Percentiles rank a stretch among this genome's conserved stretches.
Conservation (phyloP, 2,329 filamentous ascomycete genomes). For the Malbranchea zuffiana region DNA sequence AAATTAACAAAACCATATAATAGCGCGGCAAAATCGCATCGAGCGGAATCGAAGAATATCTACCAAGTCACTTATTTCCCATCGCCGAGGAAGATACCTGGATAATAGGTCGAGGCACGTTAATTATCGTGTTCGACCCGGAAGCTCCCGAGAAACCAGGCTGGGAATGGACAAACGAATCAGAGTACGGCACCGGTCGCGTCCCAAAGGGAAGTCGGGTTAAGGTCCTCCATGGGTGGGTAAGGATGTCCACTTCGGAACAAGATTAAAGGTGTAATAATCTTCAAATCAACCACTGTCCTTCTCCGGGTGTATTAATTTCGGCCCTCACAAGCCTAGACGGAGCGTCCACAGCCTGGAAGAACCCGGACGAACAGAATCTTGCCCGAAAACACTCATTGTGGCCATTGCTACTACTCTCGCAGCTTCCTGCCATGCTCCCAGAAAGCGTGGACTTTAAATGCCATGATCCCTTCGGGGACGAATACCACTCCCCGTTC, state of each 20-base stretch:
- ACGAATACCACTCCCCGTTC: neutral
- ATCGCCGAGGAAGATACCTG: neutral
- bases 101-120: neutral
- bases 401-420: no score
- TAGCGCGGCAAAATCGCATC: no score
- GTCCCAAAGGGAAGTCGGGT: neutral
- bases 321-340: no score
- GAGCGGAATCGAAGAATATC: no score
- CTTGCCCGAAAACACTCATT: no score
- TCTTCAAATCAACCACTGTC: neutral
- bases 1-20: no score
- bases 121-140: neutral
- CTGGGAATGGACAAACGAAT: neutral
- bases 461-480: conserved; percentile 2
- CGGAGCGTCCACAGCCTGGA: no score
- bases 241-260: neutral
- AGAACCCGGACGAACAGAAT: no score
- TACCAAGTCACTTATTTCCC: neutral
- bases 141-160: neutral
- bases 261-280: neutral
- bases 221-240: neutral
- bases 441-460: conserved; percentile 2
- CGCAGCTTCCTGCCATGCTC: no score
- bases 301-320: no score
- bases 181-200: neutral